Evolutionary conservation across 140 eudicot species (phyloP).

Genomic region (Stevia rebaudiana): DNA sequence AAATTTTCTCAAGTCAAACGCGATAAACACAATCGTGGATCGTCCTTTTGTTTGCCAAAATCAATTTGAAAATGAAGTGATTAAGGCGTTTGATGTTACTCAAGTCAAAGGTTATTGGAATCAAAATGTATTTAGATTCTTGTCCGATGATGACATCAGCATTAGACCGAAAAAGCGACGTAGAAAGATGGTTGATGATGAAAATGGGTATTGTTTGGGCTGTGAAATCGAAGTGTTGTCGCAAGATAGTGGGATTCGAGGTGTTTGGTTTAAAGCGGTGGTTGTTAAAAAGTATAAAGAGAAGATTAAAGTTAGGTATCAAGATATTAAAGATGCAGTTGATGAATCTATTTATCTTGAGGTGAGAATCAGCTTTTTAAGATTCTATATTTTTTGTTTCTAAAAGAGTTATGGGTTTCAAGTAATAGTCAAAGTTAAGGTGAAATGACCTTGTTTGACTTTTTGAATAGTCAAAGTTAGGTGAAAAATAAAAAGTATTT

Average conservation of each 20-base stretch:
- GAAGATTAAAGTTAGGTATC: slow-evolving; percentile 64
- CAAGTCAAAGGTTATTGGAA: slow-evolving; percentile 72
- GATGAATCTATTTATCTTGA: slow-evolving; percentile 60
- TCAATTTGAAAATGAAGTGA: slow-evolving; percentile 54
- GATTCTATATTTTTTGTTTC: background rate
- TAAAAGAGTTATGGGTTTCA: too few relatives aligned
- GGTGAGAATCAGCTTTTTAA: slow-evolving; percentile 34
- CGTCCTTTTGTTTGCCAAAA: slow-evolving; percentile 54
- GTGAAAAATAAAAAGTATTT: too few relatives aligned
- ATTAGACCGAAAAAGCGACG: slow-evolving; percentile 55
- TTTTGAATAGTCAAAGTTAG: too few relatives aligned
- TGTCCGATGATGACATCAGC: slow-evolving; percentile 27
- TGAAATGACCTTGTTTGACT: too few relatives aligned
- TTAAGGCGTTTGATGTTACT: slow-evolving; percentile 67
- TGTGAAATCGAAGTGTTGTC: slow-evolving; percentile 71
- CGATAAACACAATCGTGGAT: slow-evolving; percentile 20
- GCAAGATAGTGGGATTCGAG: slow-evolving; percentile 81
- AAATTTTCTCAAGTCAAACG: slow-evolving; percentile 27
- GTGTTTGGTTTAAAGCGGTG: slow-evolving; percentile 62
- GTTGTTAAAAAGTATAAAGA: slow-evolving; percentile 62
- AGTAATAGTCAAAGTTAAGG: too few relatives aligned
- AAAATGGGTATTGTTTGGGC: slow-evolving; percentile 27
- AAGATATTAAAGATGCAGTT: slow-evolving; percentile 64
- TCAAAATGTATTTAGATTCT: slow-evolving; percentile 44
- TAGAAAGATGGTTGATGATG: slow-evolving; percentile 29